Base-by-base conservation (phyloP, 306 rosid species). In the Cucurbita argyrosperma region DNA sequence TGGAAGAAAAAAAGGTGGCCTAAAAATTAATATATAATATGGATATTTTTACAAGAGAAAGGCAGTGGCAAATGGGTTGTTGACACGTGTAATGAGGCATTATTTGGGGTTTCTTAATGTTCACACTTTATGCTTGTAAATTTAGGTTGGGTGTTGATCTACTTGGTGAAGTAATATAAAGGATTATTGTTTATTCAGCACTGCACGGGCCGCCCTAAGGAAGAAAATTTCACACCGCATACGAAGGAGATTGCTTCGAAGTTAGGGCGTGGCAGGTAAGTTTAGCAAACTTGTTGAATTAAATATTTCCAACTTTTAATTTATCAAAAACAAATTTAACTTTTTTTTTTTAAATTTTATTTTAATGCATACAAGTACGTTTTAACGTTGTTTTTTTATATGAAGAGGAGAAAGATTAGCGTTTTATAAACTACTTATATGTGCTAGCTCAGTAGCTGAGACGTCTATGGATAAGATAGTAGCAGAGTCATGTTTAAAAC, bases 141-240 rank as follows among this genome's bases (percentile, higher is more conserved):
- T 84, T 86, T 87, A 86, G 96, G 91, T 89, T 80, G 83, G 89
- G 74, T 76, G 92, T 92, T 90, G 86, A 88, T 81, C 89, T 76
- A 83, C 79, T 54, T 30, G 37, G 18, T 75, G 18, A 13, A 40
- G 62, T 64, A 10, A 12, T 5, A 30, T 69, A 26, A 45, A 69
- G 74, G 55, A 49, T 50, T 50, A 50, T 49, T 30, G 4, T 30
- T 30, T 30, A 30, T 30, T 46, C 40, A 67, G 18, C 73, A 21
- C 55, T 4, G 19, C 55, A 46, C 13, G 55, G 13, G 56, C 55
- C 43, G 45, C 43, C 42, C 40, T 23, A 35, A 1, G 30, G 52
- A 19, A 65, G 46, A 42, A 19, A 13, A 42, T 43, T 66, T 9
- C 12, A 39, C 14, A 65, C 9, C 12, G 1, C 7, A 63, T 8